Base-by-base conservation (phyloP, 2,329 filamentous ascomycete genomes). In the Xylariaceae sp. region DNA sequence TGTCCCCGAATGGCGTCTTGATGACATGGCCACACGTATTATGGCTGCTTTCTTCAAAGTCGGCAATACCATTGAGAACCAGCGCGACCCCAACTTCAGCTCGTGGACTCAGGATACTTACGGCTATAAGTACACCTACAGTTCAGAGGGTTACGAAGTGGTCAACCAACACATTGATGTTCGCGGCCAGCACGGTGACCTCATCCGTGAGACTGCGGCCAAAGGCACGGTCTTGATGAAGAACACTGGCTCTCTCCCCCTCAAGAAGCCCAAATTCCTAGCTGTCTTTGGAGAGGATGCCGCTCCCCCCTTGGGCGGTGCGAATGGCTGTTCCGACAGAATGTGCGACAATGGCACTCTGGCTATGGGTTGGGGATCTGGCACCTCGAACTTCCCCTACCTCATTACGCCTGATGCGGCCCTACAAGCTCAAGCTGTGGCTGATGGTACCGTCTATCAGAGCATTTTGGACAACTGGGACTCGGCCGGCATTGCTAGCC, bases 11-110 rank as follows among this genome's bases (percentile, higher is more conserved):
- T 95, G 86, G 78, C 81, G 92, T 40, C 64, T 97, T 8, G 91
- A 96, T 56, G 93, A 97, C 62, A 95, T 95, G 85, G 88, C 82
- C 5, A 85, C 89, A 66, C 83, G 93, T 57, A 95, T 86, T 61
- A 84, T 86, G 80, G 75, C 83, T 5, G 73, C 82, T 33, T 82
- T 78, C 62, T 86, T 83, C 71, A 85, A 85, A 66, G 79, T 83
- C 29, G 80, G 80, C 41, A 71, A 74, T 51, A 74, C 70, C 0
- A 55, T 81, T 2, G 60, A 67, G 37, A 44, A 44, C 4, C 65
- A 74, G 40, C 64, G 68, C 0, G 69, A 73, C 2, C 82, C 87
- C 65, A 97, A 91, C 74, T 95, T 96, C 68, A 85, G 85, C 57
- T 89, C 89, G 5, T 97, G 92, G 92, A 88, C 85, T 1, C 69